Evolutionary conservation across 805 yeast species (phyloP), one percentile per base, ranked within the genome.

Genomic region (Pichia heedii): DNA sequence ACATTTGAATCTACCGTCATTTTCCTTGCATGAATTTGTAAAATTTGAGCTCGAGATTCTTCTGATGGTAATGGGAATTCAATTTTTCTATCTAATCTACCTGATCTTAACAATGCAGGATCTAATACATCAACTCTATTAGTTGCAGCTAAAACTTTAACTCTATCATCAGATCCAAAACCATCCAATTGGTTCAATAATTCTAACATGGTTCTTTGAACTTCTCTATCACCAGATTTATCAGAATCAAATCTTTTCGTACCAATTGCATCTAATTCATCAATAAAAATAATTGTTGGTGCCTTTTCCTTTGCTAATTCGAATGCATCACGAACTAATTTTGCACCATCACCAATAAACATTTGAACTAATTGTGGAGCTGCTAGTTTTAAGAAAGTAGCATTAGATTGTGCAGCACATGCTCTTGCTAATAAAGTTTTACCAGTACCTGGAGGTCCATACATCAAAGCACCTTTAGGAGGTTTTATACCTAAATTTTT

Each of bases 381-480:
- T 1, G 97, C 97, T 44, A 93, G 75, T 61, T 95, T 86, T 61
- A 93, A 73, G 63, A 93, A 93, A 0, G 98, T 93, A 15, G 98
- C 98, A 65, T 89, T 88, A 1, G 97, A 86, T 65, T 93, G 97
- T 43, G 97, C 96, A 21, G 99, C 99, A 69, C 97, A 95, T 2
- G 98, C 98, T 62, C 96, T 81, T 10, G 99, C 99, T 53, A 93
- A 73, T 48, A 93, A 70, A 2, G 98, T 93, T 67, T 93, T 93
- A 63, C 99, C 99, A 2, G 98, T 93, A 63, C 99, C 99, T 42
- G 99, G 99, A 9, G 99, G 97, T 32, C 99, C 99, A 62, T 93
- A 93, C 89, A 93, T 87, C 42, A 93, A 72, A 4, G 96, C 97
- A 63, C 98, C 98, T 64, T 93, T 93, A 46, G 98, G 98, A 15